Conservation (phyloP, 202 grass and related monocot genomes). For the Thinopyrum obtusiflorum region DNA sequence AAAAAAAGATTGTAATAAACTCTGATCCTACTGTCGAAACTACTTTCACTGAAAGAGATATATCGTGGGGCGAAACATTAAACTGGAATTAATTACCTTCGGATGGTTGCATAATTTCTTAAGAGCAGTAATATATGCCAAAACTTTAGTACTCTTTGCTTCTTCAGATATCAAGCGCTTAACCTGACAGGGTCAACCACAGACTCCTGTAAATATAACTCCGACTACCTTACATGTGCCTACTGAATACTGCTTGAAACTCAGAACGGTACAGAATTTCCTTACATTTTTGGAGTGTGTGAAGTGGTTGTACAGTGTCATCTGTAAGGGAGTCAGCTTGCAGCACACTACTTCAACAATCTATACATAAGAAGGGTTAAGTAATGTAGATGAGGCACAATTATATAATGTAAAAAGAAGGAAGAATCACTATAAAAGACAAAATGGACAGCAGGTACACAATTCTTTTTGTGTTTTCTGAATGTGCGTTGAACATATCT, state of each 20-base stretch:
- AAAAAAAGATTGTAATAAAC: constrained; percentile 21
- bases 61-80: background rate
- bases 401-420: background rate
- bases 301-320: constrained; percentile 88
- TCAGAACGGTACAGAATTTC: background rate
- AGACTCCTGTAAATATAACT: constrained; percentile 26
- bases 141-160: constrained; percentile 80
- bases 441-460: background rate
- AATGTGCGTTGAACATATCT: background rate
- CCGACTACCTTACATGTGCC: constrained; percentile 23
- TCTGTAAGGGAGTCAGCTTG: constrained; percentile 86
- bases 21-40: constrained; percentile 3
- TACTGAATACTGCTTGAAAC: constrained; percentile 13
- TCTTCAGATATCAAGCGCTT: constrained; percentile 79
- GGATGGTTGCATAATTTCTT: constrained; percentile 98
- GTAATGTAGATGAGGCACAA: constrained; percentile 13
- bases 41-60: background rate
- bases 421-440: background rate
- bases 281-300: constrained; percentile 90
- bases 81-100: constrained; percentile 61
- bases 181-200: constrained; percentile 48
- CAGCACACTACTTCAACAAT: constrained; percentile 99
- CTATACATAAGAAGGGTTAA: constrained; percentile 47
- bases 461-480: background rate
- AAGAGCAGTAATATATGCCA: constrained; percentile 95